Base-by-base conservation (phyloP, 148 eudicot genomes). In the Camellia granthamiana region DNA sequence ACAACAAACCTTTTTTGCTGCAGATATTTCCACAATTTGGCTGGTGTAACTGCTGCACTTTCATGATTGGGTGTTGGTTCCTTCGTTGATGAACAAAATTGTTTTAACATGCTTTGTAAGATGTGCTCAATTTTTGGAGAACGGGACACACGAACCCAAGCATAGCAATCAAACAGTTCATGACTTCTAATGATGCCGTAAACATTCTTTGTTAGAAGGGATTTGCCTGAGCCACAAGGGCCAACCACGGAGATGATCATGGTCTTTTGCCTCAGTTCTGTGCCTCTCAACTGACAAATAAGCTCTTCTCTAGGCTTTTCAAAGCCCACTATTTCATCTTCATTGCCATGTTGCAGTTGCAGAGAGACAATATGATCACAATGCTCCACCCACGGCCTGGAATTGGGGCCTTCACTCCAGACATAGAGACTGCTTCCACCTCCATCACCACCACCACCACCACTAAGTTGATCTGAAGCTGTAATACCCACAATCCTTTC, bases 151-250 rank as follows among this genome's bases (percentile, higher is more conserved):
- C 4, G 51, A 64, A 85, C 58, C 84, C 83, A 85, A 72, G 88
- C 88, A 73, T 76, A 65, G 46, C 81, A 80, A 74, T 80, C 81
- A 69, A 82, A 85, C 44, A 7, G 51, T 14, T 60, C 52, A 14
- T 18, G 3, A 38, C 44, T 52, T 52, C 51, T 43, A 21, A 16
- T 49, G 65, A 10, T 42, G 21, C 75, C 9, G 54, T 64, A 85
- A 49, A 80, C 72, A 21, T 30, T 82, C 0, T 69, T 80, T 6
- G 63, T 79, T 4, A 85, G 77, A n/a, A 43, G 62, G 5, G 85
- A 76, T 67, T 85, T 85, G 7, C 88, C 82, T 0, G 85, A 80
- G 60, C 88, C 85, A 52, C 64, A 58, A 15, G 76, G 76, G 52
- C 85, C 88, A 42, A 77, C 83, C 65, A 85, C 77, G 0, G 81